Evolutionary conservation across 306 rosid genomes (phyloP).

Genomic region (Inga oerstediana): DNA sequence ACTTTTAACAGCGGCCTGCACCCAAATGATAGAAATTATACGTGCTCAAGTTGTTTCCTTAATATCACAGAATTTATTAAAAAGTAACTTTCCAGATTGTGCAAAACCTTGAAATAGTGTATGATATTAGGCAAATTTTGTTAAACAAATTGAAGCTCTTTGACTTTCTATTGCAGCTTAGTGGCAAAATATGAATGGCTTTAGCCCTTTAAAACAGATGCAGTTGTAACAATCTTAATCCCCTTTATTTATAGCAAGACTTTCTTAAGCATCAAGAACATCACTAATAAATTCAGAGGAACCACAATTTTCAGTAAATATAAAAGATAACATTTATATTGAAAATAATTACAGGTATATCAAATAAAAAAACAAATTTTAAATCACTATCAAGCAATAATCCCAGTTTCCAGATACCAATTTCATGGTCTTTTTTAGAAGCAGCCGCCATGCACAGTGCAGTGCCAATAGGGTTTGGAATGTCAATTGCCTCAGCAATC

Average conservation of each 20-base stretch:
- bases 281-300: conserved; percentile 2
- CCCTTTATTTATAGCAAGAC: not conserved
- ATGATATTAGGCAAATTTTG: conserved; percentile 17
- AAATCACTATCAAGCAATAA: conserved; percentile 32
- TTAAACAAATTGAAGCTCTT: not conserved
- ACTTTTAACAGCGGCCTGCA: not conserved
- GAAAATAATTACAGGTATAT: conserved; percentile 9
- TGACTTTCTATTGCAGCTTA: not conserved
- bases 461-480: conserved; percentile 80
- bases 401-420: conserved; percentile 54
- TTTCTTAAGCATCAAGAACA: not conserved
- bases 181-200: not conserved
- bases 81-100: not conserved
- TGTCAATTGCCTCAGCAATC: conserved; percentile 85
- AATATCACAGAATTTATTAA: not conserved
- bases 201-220: conserved; percentile 15
- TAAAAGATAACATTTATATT: not conserved
- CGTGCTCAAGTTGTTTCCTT: not conserved
- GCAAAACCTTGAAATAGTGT: conserved; percentile 21
- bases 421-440: conserved; percentile 91
- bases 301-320: conserved; percentile 23
- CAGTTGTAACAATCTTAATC: not conserved
- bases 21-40: not conserved
- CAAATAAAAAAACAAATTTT: conserved; percentile 19
- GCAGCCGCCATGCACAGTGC: conserved; percentile 99